phyloP scores from a whole-genome alignment of 2,329 filamentous ascomycete species.

The Aspergillus niger region DNA sequence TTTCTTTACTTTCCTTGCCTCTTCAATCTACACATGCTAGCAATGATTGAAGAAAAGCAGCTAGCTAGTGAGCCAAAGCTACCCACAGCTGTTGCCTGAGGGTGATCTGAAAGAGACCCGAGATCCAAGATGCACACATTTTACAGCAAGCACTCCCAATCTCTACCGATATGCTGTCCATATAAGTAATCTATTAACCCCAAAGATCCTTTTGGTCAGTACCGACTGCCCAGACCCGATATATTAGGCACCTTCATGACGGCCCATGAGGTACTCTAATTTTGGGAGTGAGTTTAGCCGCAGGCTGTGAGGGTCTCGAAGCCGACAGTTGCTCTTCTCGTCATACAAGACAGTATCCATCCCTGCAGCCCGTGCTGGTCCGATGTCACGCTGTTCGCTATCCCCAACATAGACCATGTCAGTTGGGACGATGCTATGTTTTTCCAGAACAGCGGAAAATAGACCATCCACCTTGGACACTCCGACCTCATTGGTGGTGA shows the following conservation, averaged over 20 bases:
- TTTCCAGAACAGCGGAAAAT: slow-evolving; percentile 28
- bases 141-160: no score
- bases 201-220: no score
- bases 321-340: not conserved
- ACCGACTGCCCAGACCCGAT: no score
- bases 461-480: slow-evolving; percentile 37
- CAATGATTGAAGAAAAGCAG: no score
- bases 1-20: no score
- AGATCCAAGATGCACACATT: no score
- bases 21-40: no score
- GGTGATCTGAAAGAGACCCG: no score
- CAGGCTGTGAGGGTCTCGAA: not conserved
- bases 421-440: slow-evolving; percentile 20
- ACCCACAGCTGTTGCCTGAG: no score
- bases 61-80: no score
- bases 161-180: no score
- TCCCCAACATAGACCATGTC: slow-evolving; percentile 34
- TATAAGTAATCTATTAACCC: no score
- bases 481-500: slow-evolving; percentile 37
- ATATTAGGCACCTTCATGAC: not conserved
- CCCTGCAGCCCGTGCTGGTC: slow-evolving; percentile 25
- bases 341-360: slow-evolving; percentile 12
- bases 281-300: not conserved
- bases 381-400: slow-evolving; percentile 30
- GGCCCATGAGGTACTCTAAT: not conserved